A percentile compares a stretch with the other conserved stretches of the same genome.
Evolutionary conservation across 495 filamentous ascomycete genomes (phyloP).

Genomic region (Halenospora varia): DNA sequence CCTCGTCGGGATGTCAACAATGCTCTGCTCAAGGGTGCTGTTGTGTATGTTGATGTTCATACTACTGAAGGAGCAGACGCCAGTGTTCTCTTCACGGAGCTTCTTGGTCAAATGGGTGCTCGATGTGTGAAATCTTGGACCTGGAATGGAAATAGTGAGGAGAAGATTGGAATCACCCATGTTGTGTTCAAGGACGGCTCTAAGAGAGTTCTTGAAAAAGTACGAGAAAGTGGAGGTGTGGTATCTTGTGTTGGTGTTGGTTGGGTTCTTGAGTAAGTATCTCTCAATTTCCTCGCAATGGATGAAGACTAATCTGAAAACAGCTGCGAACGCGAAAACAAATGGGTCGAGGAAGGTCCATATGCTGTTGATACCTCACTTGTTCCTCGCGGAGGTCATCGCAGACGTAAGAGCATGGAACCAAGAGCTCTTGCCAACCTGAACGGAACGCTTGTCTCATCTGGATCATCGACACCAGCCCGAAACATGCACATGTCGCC

Average conservation of each 20-base stretch:
- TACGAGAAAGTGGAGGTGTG: slow-evolving; percentile 65
- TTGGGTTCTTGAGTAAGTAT: slow-evolving; percentile 86
- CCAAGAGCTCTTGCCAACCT: slow-evolving; percentile 71
- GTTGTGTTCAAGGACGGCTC: slow-evolving; percentile 94
- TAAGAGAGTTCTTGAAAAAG: slow-evolving; percentile 82
- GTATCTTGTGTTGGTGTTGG: slow-evolving; percentile 82
- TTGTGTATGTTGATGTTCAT: slow-evolving; percentile 92
- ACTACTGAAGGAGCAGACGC: slow-evolving; percentile 85
- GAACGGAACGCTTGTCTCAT: slow-evolving; percentile 57
- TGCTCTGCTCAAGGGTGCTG: slow-evolving; percentile 60
- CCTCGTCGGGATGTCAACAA: slow-evolving; percentile 47
- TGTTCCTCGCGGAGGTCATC: slow-evolving; percentile 70
- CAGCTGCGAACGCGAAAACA: slow-evolving; percentile 75
- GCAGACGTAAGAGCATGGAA: slow-evolving; percentile 90
- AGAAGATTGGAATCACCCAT: slow-evolving; percentile 83
- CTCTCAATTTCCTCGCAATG: no score
- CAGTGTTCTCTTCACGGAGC: slow-evolving; percentile 75
- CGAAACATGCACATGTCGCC: slow-evolving; percentile 28
- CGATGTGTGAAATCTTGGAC: slow-evolving; percentile 78
- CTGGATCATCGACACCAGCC: slow-evolving; percentile 29
- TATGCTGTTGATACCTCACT: slow-evolving; percentile 70
- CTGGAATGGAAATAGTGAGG: slow-evolving; percentile 60
- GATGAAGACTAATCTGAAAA: slow-evolving; percentile 19
- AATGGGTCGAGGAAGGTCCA: slow-evolving; percentile 65
- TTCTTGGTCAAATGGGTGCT: slow-evolving; percentile 82